Conservation (phyloP, 1,284 basidiomycete species). For the Heimioporus punctisporus region DNA sequence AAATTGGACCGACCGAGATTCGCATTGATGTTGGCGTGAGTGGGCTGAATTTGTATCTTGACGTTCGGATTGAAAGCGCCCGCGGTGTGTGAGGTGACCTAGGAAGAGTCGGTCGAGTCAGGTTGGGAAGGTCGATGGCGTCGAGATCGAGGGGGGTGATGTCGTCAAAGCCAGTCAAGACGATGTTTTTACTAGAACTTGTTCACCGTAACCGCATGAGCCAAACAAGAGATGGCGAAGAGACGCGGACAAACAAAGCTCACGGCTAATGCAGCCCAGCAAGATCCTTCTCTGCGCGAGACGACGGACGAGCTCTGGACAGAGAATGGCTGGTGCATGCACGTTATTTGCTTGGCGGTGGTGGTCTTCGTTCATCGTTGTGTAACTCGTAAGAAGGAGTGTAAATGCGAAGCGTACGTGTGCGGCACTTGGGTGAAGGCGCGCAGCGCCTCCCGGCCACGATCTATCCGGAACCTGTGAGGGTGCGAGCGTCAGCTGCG, state of each 20-base stretch:
- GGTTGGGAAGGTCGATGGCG: constrained; percentile 98
- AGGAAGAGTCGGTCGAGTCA: constrained; percentile 49
- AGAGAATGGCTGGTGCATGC: constrained; percentile 76
- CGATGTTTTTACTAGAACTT: no score
- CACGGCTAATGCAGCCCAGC: constrained; percentile 97
- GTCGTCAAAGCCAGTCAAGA: constrained; percentile 89
- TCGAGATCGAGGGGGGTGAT: constrained; percentile 97
- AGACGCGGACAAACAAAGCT: constrained; percentile 83
- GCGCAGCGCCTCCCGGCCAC: no score
- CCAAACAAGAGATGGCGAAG: no score
- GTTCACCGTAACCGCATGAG: constrained; percentile 68
- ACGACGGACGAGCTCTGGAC: constrained; percentile 62
- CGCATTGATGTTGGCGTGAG: constrained; percentile 97
- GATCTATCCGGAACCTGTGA: no score
- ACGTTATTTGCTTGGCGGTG: constrained; percentile 19
- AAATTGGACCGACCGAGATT: constrained; percentile 69
- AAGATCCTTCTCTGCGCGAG: constrained; percentile 75
- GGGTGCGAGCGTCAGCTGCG: no score
- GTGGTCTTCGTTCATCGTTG: no score
- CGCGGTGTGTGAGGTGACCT: constrained; percentile 92
- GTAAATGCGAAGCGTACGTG: no score
- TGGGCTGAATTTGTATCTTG: constrained; percentile 85
- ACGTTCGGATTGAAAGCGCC: constrained; percentile 92
- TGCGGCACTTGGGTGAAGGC: no score
- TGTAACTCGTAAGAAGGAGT: no score